A percentile compares a stretch with the other conserved stretches of the same genome.
Conservation (phyloP, 2,329 filamentous ascomycete genomes). For the Penicillium hesseltinei region DNA sequence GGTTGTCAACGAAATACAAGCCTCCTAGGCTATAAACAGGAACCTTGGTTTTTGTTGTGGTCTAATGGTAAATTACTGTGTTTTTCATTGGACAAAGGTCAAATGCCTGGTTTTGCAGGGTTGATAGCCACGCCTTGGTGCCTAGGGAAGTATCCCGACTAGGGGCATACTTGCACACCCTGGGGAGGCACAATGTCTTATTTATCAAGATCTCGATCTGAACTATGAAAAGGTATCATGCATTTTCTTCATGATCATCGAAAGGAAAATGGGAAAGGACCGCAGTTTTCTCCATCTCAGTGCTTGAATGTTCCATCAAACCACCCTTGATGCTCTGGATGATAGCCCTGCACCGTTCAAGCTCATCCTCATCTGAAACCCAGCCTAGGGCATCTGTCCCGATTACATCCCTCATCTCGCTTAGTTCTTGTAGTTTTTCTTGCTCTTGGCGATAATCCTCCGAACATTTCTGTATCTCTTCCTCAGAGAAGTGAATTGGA, state of each 20-base stretch:
- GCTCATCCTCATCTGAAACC: constrained; percentile 26
- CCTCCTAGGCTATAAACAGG: too few species aligned
- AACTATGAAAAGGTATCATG: neutral
- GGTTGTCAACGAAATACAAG: too few species aligned
- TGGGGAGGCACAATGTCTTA: too few species aligned
- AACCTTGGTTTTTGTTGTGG: too few species aligned
- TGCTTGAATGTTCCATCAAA: constrained; percentile 24
- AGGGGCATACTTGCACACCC: too few species aligned
- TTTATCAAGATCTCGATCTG: neutral
- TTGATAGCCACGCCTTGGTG: too few species aligned
- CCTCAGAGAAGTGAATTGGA: constrained; percentile 23
- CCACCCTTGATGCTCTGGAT: constrained; percentile 20
- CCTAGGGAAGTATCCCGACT: too few species aligned
- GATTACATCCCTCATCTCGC: constrained; percentile 24
- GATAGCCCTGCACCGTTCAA: constrained; percentile 20
- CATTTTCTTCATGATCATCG: constrained; percentile 22
- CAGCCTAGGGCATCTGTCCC: constrained; percentile 28
- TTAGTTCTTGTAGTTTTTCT: constrained; percentile 22
- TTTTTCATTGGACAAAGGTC: too few species aligned
- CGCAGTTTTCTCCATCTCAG: constrained; percentile 21
- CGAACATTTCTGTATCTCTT: constrained; percentile 18
- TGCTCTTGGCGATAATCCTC: constrained; percentile 17
- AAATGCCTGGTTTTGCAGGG: too few species aligned
- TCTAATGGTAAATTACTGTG: too few species aligned
- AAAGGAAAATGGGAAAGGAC: constrained; percentile 23